Percentiles rank a stretch among this genome's conserved stretches.
phyloP scores from a whole-genome alignment of 176 grass and related monocot genomes.

The Phoenix roebelenii region DNA sequence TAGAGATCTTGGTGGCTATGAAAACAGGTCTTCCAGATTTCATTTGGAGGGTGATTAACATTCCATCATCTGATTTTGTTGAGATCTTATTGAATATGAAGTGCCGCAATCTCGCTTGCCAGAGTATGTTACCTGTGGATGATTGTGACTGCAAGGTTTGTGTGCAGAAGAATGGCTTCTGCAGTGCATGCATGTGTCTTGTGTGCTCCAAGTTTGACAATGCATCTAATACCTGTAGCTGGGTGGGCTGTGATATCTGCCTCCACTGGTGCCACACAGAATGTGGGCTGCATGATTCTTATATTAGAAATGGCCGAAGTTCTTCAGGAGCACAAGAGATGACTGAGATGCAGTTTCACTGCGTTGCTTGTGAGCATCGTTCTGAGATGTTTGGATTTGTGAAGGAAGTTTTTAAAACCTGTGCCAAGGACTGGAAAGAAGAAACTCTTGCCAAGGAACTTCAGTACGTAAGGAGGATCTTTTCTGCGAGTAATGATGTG shows the following conservation, averaged over 20 bases:
- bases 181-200: slow-evolving; percentile 82
- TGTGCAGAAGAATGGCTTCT: slow-evolving; percentile 54
- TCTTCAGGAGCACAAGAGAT: slow-evolving; percentile 21
- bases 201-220: slow-evolving; percentile 77
- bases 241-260: slow-evolving; percentile 92
- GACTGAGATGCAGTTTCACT: slow-evolving; percentile 69
- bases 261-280: slow-evolving; percentile 99
- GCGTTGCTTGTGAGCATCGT: slow-evolving; percentile 67
- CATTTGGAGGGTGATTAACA: slow-evolving; percentile 35
- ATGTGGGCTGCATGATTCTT: slow-evolving; percentile 51
- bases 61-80: slow-evolving; percentile 61
- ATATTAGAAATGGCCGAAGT: slow-evolving; percentile 50
- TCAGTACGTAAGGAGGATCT: slow-evolving; percentile 65
- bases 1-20: slow-evolving; percentile 84
- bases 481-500: slow-evolving; percentile 58
- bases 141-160: slow-evolving; percentile 90
- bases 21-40: slow-evolving; percentile 65
- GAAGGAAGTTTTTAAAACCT: slow-evolving; percentile 80
- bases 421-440: slow-evolving; percentile 61
- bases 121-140: slow-evolving; percentile 52
- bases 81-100: slow-evolving; percentile 78
- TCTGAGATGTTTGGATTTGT: slow-evolving; percentile 99
- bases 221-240: slow-evolving; percentile 87
- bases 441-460: slow-evolving; percentile 67
- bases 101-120: slow-evolving; percentile 77